phyloP scores from a whole-genome alignment of 2,329 filamentous ascomycete genomes.

The Tolypocladium pustulatum region DNA sequence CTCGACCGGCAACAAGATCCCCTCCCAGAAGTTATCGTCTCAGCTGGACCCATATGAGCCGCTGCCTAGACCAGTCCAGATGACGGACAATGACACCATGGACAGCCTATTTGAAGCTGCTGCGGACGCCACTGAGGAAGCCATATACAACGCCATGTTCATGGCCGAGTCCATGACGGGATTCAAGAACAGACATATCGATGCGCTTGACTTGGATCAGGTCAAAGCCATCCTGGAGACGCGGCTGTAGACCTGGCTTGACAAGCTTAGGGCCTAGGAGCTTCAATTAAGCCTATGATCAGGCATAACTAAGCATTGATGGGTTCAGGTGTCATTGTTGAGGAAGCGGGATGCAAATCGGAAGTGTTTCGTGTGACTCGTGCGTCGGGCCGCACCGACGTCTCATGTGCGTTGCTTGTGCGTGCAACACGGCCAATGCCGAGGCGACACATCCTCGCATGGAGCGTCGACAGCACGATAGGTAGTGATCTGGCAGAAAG shows the following conservation, averaged over 20 bases:
- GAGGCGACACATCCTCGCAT: background rate
- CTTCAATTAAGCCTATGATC: too few relatives aligned
- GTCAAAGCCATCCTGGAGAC: slow-evolving; percentile 35
- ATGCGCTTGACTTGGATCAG: slow-evolving; percentile 36
- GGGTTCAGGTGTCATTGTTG: background rate
- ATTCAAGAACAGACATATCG: slow-evolving; percentile 34
- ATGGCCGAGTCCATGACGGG: slow-evolving; percentile 51
- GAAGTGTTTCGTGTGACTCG: background rate
- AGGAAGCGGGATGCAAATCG: background rate
- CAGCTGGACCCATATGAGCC: slow-evolving; percentile 31
- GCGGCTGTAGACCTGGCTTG: slow-evolving; percentile 12
- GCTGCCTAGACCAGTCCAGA: slow-evolving; percentile 14
- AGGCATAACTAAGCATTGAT: too few relatives aligned
- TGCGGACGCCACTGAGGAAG: slow-evolving; percentile 53
- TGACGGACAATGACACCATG: slow-evolving; percentile 46
- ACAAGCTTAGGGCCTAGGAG: background rate
- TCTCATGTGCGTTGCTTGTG: background rate
- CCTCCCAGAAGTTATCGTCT: slow-evolving; percentile 20
- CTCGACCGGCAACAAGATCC: slow-evolving; percentile 46
- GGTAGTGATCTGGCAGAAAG: background rate
- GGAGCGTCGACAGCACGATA: background rate
- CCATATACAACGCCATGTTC: slow-evolving; percentile 53
- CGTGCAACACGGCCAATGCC: background rate
- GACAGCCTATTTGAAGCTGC: slow-evolving; percentile 51
- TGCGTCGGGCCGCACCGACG: background rate